Conservation (phyloP, 345 rosid species). For the Syzygium jambos region DNA sequence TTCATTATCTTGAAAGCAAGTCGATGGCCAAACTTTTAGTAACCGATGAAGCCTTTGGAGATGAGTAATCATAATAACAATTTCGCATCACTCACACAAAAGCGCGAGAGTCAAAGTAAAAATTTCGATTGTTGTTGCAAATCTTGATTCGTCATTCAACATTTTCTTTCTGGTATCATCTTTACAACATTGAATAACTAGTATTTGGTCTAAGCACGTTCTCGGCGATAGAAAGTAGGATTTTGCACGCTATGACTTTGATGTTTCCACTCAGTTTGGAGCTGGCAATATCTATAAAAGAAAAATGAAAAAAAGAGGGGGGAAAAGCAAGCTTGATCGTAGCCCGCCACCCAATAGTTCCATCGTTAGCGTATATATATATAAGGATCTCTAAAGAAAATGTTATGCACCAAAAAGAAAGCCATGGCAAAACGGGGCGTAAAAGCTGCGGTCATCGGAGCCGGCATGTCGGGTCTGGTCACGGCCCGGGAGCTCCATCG, state of each 20-base stretch:
- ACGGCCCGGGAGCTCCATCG: conserved; percentile 17
- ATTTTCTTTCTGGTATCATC: not conserved
- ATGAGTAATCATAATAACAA: not conserved
- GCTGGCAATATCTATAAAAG: not conserved
- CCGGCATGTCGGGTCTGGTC: conserved; percentile 15
- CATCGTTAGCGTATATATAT: not conserved
- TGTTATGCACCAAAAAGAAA: not conserved
- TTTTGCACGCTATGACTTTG: not conserved
- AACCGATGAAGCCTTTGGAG: not conserved
- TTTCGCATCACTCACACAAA: not conserved
- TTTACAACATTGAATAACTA: not conserved
- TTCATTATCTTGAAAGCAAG: not conserved
- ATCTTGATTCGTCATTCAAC: not conserved
- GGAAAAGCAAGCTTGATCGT: not conserved
- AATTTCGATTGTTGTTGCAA: not conserved
- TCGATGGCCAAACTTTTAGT: not conserved
- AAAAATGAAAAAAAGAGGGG: no score
- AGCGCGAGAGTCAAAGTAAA: not conserved
- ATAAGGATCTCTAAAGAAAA: not conserved
- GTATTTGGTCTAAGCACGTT: not conserved
- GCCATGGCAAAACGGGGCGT: not conserved
- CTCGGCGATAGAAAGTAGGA: not conserved
- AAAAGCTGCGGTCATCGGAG: conserved; percentile 19
- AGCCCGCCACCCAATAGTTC: not conserved
- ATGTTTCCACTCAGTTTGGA: not conserved